These are phyloP conservation scores for Colletotrichum scovillei DNA, from an alignment of 2,329 filamentous ascomycete genomes.

Conservation along the genomic window DNA sequence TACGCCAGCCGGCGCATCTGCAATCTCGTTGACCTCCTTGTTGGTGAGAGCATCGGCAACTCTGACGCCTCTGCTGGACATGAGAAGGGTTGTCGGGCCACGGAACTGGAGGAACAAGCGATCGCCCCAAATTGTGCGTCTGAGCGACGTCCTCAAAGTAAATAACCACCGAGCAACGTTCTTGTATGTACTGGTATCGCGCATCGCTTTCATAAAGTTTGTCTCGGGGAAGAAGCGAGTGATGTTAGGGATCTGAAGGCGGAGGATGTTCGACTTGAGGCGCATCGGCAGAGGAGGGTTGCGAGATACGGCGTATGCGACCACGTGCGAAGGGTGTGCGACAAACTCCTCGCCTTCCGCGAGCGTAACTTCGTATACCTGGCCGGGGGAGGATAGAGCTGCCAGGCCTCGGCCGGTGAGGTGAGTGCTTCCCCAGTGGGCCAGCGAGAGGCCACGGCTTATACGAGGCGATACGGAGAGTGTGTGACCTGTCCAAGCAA, in stretches of 20 bases:
- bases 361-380: conserved; percentile 87
- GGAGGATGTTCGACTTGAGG: conserved; percentile 80
- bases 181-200: conserved; percentile 79
- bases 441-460: conserved; percentile 78
- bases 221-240: conserved; percentile 73
- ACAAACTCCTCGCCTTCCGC: conserved; percentile 89
- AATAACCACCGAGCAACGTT: conserved; percentile 73
- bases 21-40: conserved; percentile 90
- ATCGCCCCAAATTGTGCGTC: conserved; percentile 93
- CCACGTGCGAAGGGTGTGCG: conserved; percentile 89
- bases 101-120: conserved; percentile 90
- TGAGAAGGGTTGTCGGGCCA: conserved; percentile 85
- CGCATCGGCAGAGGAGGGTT: conserved; percentile 85
- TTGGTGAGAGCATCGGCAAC: conserved; percentile 82
- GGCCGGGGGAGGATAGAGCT: conserved; percentile 85
- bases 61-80: conserved; percentile 87
- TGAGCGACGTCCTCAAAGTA: conserved; percentile 78
- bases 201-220: conserved; percentile 79
- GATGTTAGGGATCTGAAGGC: conserved; percentile 82
- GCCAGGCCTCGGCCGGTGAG: conserved; percentile 89
- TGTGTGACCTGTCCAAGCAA: conserved; percentile 97
- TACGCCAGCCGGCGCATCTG: conserved; percentile 80
- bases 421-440: conserved; percentile 92
- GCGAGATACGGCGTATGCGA: conserved; percentile 86
- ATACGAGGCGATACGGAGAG: conserved; percentile 80